Evolutionary conservation across 331 rosid species (phyloP), one percentile per base, ranked within the genome.

Genomic region (Erythrophleum ivorense): DNA sequence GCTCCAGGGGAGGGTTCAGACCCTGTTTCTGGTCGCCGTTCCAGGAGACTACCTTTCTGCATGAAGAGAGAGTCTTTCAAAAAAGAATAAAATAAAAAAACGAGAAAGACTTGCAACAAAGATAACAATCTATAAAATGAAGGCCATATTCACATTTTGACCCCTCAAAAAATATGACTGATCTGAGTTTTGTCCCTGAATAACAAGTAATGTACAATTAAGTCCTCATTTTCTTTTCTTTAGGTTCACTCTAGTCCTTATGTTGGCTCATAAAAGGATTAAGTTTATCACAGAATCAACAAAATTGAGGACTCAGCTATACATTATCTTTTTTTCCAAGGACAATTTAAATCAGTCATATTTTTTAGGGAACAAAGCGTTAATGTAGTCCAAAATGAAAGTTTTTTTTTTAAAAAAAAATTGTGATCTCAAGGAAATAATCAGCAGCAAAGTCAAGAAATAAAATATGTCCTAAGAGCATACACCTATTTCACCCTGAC

Each of bases 21-120:
- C 46, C 48, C 81, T 62, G 76, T 69, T 45, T 36, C 70, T 15
- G 36, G 82, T 76, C 75, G 71, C 86, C 70, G 75, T 81, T 73
- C 88, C 12, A 16, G 78, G 40, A 81, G 73, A 60, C 81, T 24
- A 86, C 76, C 88, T 81, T 72, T 81, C 95, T 89, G 91, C 90
- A 86, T 66, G 85, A 69, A 76, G 70, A 84, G 19, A 82, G 60
- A 15, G 33, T 57, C 16, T 2, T 77, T 80, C 8, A 48, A 55
- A 36, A 36, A 36, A 36, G 40, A 36, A 2, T 36, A 36, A 36
- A 63, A 33, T 14, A 29, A 24, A 73, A 69, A 78, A 53, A 57
- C 0, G 4, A 66, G 8, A 3, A 1, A 34, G 24, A 62, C 33
- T 15, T 60, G 71, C 57, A 59, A 73, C 58, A 41, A 49, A 80